Evolutionary conservation across 139 green algal species (phyloP).

Genomic region (Marvania coccoides): DNA sequence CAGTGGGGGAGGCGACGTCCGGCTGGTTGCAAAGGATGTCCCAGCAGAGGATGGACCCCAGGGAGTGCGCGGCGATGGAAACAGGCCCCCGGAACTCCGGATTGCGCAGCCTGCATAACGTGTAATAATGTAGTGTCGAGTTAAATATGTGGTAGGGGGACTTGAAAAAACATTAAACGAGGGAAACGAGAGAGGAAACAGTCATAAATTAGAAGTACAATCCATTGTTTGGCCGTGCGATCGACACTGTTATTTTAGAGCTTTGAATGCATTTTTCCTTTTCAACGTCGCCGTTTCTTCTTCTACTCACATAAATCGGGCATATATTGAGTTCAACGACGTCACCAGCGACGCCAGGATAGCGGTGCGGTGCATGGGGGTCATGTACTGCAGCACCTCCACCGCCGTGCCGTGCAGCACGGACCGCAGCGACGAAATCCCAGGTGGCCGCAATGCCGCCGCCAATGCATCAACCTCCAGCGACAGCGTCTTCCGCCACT

Average conservation of each 20-base stretch:
- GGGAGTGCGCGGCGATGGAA: constrained; percentile 58
- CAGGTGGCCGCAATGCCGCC: constrained; percentile 44
- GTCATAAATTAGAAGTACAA: too few species aligned
- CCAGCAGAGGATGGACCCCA: constrained; percentile 63
- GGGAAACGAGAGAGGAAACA: too few species aligned
- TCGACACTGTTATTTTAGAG: too few species aligned
- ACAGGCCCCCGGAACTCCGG: constrained; percentile 53
- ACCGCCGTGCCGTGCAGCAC: constrained; percentile 58
- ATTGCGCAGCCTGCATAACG: too few species aligned
- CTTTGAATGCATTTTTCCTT: too few species aligned
- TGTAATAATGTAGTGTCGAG: too few species aligned
- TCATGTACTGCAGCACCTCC: constrained; percentile 74
- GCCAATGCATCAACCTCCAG: constrained; percentile 49
- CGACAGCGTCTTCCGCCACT: constrained; percentile 62
- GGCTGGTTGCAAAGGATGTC: constrained; percentile 69
- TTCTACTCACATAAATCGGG: constrained; percentile 44
- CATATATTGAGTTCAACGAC: constrained; percentile 48
- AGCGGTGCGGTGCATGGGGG: constrained; percentile 46
- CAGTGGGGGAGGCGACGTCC: neutral
- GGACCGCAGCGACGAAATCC: constrained; percentile 34
- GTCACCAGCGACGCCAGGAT: constrained; percentile 51
- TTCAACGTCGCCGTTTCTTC: too few species aligned
- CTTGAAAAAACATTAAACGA: too few species aligned
- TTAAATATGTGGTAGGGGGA: too few species aligned
- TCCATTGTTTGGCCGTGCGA: too few species aligned